phyloP scores from a whole-genome alignment of 768 basidiomycete genomes.

The Boletus vinaceobasis region DNA sequence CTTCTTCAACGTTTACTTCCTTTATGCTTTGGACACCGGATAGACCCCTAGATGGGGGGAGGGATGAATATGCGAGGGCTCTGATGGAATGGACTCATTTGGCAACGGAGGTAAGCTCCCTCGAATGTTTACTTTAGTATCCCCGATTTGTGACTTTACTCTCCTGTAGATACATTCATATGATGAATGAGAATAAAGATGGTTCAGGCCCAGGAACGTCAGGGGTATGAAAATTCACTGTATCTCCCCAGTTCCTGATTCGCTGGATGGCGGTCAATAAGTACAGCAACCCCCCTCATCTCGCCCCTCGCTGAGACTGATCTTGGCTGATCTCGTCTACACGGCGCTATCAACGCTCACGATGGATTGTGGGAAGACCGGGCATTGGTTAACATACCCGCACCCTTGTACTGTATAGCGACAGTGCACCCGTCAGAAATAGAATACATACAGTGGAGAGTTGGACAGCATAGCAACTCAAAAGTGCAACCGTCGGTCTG shows the following conservation, averaged over 20 bases:
- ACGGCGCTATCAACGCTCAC: neutral
- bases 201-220: neutral
- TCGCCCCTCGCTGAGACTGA: neutral
- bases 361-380: neutral
- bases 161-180: slow-evolving; percentile 24
- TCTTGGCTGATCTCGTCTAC: neutral
- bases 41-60: slow-evolving; percentile 60
- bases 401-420: neutral
- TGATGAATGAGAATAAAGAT: slow-evolving; percentile 13
- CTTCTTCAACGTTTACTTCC: slow-evolving; percentile 56
- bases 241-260: neutral
- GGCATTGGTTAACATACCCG: neutral
- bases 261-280: neutral
- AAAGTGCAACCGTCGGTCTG: neutral
- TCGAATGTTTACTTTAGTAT: neutral
- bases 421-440: neutral
- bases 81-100: slow-evolving; percentile 70
- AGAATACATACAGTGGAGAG: neutral
- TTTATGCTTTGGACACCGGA: slow-evolving; percentile 80
- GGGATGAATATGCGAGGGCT: slow-evolving; percentile 68
- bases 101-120: slow-evolving; percentile 52
- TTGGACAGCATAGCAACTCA: neutral
- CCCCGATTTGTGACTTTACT: neutral
- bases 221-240: neutral
- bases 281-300: neutral